Evolutionary conservation across 2,329 filamentous ascomycete species (phyloP).

Genomic region (Pestalotiopsis sp.): DNA sequence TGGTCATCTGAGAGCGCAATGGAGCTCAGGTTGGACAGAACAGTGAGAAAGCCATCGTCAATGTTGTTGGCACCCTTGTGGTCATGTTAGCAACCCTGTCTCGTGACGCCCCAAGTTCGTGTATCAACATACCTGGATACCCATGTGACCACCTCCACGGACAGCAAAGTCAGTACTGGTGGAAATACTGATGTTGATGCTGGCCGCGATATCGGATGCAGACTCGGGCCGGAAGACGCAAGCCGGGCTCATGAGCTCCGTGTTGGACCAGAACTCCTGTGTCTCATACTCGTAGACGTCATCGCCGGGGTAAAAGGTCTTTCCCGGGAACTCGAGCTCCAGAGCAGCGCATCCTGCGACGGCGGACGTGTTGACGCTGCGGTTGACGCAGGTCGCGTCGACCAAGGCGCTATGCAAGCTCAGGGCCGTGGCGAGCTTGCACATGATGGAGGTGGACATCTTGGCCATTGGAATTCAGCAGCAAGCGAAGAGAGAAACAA

Average conservation of each 20-base stretch:
- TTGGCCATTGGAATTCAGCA: background rate
- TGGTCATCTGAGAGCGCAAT: conserved; percentile 26
- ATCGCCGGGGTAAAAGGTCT: conserved; percentile 25
- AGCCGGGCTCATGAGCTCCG: conserved; percentile 33
- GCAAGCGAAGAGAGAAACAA: background rate
- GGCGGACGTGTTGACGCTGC: background rate
- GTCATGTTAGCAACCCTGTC: background rate
- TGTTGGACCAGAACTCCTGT: conserved; percentile 38
- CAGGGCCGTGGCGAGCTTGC: conserved; percentile 1
- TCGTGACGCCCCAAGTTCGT: background rate
- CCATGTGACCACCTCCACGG: conserved; percentile 37
- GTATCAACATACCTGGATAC: conserved; percentile 25
- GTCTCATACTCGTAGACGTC: conserved; percentile 33
- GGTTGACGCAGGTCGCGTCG: background rate
- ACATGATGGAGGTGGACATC: background rate
- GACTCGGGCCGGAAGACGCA: conserved; percentile 37
- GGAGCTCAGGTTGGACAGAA: conserved; percentile 19
- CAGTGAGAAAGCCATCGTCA: conserved; percentile 16
- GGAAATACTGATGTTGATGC: conserved; percentile 23
- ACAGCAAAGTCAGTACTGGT: conserved; percentile 30
- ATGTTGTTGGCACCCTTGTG: conserved; percentile 22
- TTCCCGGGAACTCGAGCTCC: conserved; percentile 16
- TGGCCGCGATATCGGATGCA: conserved; percentile 27
- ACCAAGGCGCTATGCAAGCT: background rate
- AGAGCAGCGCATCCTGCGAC: conserved; percentile 13